Evolutionary conservation across 768 basidiomycete genomes (phyloP), one percentile per base, ranked within the genome.

Genomic region (Pilatotrama ljubarskyi): DNA sequence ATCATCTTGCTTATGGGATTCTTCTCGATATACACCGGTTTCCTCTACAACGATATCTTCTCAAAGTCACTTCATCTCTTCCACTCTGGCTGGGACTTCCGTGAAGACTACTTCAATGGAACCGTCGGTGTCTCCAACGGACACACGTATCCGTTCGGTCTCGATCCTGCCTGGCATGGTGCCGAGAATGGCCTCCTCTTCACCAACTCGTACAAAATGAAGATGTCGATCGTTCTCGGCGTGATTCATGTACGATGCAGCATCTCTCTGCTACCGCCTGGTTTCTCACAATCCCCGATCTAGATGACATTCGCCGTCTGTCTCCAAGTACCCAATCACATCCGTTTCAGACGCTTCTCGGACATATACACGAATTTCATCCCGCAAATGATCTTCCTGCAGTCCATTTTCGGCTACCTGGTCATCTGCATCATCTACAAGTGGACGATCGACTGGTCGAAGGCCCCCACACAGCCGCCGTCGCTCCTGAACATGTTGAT

Each of bases 201-300:
- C 75, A 90, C 90, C 52, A 99, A 99, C 76, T 98, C 95, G 38
- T 96, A 96, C 80, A 99, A 98, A 86, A 99, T 99, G 97, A 98
- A 99, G 79, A 94, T 98, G 93, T 91, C 93, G 20, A 88, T 99
- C 69, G 85, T 98, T 36, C 75, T 99, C 53, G 97, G 97, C 73
- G 95, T 99, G 64, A 90, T 91, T 60, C 96, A 99, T 74, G 96
- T 98, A 77, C 67, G 87, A 76, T 51, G 48, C 17, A 46, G 47
- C 37, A 35, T n/a, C 29, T 62, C 35, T 22, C 46, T 36, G 41
- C 43, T 37, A n/a, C 25, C 41, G 36, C 17, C 7, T 20, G 4
- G 22, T 26, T 20, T 40, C 42, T 54, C 35, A 54, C 36, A 32
- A n/a, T 1, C n/a, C 32, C 9, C 5, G 36, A 29, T 35, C 13